Base-by-base conservation (phyloP, 208 protist genomes). In the Leishmania martiniquensis region DNA sequence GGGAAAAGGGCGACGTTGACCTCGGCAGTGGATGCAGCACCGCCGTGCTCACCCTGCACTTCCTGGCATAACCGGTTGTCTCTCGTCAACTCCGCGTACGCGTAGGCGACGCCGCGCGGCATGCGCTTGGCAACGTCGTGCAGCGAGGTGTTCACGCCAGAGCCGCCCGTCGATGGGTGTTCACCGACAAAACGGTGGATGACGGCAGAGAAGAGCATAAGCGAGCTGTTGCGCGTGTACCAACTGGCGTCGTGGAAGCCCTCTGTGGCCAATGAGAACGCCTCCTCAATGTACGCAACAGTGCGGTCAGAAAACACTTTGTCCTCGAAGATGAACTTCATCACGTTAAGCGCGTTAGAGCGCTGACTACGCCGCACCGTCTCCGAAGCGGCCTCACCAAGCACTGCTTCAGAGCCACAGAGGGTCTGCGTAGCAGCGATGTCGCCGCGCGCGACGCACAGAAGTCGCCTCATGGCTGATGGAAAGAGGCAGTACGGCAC, bases 251-350 rank as follows among this genome's bases (percentile, higher is more conserved):
- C 81, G 75, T 90, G 86, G 80, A 98, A 97, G 42, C 95, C 95
- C 17, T 83, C 78, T 7, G 92, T 91, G 13, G 92, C 85, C n/a
- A 92, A 78, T 55, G 85, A 91, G 85, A 98, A 96, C 49, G 91
- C 92, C 39, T 93, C 87, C 83, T 97, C 89, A 9, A 96, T 75
- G 77, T 89, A 86, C 15, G 87, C 81, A 17, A 95, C 81, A 2
- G 86, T 75, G 59, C 91, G 85, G 22, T 93, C 90, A 2, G 89
- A 83, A 66, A 98, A 90, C 15, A 82, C 49, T 62, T 91, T 96
- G 76, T 98, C 91, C 69, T 98, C 94, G 80, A 97, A 97, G 47
- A 98, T 86, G 81, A 97, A 98, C 82, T 97, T 97, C 57, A 98
- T 75, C 39, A 98, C 95, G 82, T 98, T 98, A 20, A 98, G 78